Base-by-base conservation (phyloP, 805 yeast genomes). In the Zygoascus flipseniorum region DNA sequence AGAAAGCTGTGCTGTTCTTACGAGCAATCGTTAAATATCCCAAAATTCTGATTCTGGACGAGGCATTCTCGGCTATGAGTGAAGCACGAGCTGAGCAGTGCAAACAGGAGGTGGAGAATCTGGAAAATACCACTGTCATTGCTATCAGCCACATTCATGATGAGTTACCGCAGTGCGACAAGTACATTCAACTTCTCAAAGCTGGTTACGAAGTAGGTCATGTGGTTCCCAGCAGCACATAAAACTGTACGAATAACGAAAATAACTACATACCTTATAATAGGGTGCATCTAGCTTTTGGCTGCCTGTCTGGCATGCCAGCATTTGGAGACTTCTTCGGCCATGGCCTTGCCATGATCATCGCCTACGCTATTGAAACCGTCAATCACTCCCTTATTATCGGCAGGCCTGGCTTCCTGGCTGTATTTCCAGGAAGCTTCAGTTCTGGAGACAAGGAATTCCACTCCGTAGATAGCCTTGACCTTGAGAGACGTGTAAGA, bases 41-140 rank as follows among this genome's bases (percentile, higher is more conserved):
- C 0, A 78, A 80, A 48, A 70, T 92, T 0, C 72, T 92, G 51
- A 84, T 92, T 47, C 72, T 92, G 2, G 99, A 92, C 68, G 99
- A 92, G 71, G 95, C 98, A 0, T 80, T 92, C 54, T 86, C 96
- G 20, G 95, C 89, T 14, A 87, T 92, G 93, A 86, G 85, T 42
- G 83, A 81, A 51, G 78, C 74, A 19, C 75, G 78, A 35, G 73
- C 83, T 55, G 72, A 72, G 42, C 73, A 70, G 48, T 85, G 89
- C 52, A 82, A 82, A 59, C 70, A 72, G 32, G 60, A 81, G 6
- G 66, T 80, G 14, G 31, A 49, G 20, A 66, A 76, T 28, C 69
- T 77, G 39, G 63, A 71, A 48, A 76, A 78, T 1, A 86, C 95
- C 0, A 83, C 96, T 0, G 81, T 83, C 2, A 74, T 92, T 37